These are phyloP conservation scores for Amauroascus verrucosus DNA, from an alignment of 2,329 filamentous ascomycete genomes.

Conservation along the genomic window DNA sequence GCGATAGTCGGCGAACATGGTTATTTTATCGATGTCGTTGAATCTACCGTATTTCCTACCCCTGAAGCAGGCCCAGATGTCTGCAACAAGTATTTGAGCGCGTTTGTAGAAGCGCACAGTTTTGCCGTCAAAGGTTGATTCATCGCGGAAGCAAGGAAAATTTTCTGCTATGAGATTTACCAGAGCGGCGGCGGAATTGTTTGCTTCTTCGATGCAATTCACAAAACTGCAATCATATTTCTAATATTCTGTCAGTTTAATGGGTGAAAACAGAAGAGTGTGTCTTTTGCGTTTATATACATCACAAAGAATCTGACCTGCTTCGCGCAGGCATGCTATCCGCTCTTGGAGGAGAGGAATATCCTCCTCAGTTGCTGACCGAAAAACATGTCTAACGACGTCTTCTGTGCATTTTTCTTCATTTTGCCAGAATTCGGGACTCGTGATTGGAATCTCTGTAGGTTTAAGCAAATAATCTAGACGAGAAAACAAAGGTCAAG, in stretches of 20 bases:
- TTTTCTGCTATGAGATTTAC: constrained; percentile 76
- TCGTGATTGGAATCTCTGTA: constrained; percentile 75
- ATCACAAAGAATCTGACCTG: constrained; percentile 67
- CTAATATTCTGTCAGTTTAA: constrained; percentile 35
- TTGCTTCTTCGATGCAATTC: constrained; percentile 62
- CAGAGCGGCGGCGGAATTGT: constrained; percentile 68
- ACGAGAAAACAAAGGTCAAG: neutral
- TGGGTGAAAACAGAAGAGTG: neutral
- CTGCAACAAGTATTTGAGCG: constrained; percentile 90
- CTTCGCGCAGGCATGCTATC: constrained; percentile 69
- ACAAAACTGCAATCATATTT: constrained; percentile 65
- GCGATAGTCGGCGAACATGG: constrained; percentile 98
- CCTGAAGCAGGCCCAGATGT: constrained; percentile 92
- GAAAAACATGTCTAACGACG: constrained; percentile 65
- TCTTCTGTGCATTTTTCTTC: constrained; percentile 66
- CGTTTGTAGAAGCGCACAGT: constrained; percentile 80
- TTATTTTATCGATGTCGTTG: constrained; percentile 84
- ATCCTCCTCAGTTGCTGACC: constrained; percentile 73
- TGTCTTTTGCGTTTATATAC: constrained; percentile 36
- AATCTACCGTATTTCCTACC: constrained; percentile 71
- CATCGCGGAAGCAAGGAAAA: constrained; percentile 80
- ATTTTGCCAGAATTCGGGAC: constrained; percentile 74
- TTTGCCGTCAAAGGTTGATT: constrained; percentile 61
- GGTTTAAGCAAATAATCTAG: constrained; percentile 15
- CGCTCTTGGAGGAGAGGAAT: constrained; percentile 77